Evolutionary conservation across 2,329 filamentous ascomycete species (phyloP), one percentile per base, ranked within the genome.

Genomic region (Sporothrix curviconia): DNA sequence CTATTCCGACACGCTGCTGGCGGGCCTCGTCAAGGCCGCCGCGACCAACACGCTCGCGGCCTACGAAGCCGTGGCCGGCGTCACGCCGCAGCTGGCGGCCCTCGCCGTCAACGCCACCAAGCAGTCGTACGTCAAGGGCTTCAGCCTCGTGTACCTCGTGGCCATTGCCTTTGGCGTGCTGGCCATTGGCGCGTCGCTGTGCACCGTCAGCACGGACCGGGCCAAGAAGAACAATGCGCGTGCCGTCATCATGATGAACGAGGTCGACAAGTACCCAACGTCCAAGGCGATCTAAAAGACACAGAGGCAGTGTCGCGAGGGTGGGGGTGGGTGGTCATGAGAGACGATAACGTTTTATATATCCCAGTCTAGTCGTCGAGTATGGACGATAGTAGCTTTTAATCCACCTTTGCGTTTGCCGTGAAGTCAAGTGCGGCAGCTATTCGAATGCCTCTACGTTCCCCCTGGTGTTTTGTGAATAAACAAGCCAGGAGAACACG

Each of bases 101-200:
- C 62, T 64, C 15, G 66, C 67, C 17, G 61, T 66, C 14, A 52
- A 63, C 4, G 69, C 70, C 9, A 67, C 68, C 7, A 63, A 68
- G 59, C 60, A 64, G 46, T 64, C 67, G 5, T 72, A 72, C 61
- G 69, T 71, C 1, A 61, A 69, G 25, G 67, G 66, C 1, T 72
- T 72, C 58, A 65, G 64, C 30, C 65, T 69, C 6, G 67, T 68
- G 17, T 71, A 68, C 62, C 56, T 70, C 19, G 64, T 67, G 11
- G 68, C 69, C 2, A 69, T 71, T 59, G 68, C 64, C 3, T 69
- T 71, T 63, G 68, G 68, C 6, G 64, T 61, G 28, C 60, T 63
- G 19, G 68, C 69, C 1, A 65, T 64, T 24, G 49, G 58, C 7
- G 67, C 68, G 25, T 63, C 68, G 17, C 55, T 66, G 39, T 64